A percentile compares a stretch with the other conserved stretches of the same genome.
Evolutionary conservation across 2,329 filamentous ascomycete species (phyloP).

Genomic region (Arachnomyces sp.): DNA sequence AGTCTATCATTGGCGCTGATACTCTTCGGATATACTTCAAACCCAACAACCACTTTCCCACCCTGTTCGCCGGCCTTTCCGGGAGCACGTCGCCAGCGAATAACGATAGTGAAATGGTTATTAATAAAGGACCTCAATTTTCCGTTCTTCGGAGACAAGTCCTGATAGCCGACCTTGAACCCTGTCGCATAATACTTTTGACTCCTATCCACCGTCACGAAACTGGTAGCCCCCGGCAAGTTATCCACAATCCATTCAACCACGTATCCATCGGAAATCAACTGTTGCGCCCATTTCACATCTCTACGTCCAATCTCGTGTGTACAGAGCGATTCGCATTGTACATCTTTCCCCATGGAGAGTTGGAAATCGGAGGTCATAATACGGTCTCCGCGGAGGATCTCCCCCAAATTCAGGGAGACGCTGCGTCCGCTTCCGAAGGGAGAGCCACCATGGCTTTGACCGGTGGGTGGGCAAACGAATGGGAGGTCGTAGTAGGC

Average conservation of each 20-base stretch:
- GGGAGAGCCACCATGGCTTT: slow-evolving; percentile 56
- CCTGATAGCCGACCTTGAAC: slow-evolving; percentile 78
- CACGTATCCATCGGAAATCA: slow-evolving; percentile 75
- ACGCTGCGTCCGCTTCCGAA: slow-evolving; percentile 70
- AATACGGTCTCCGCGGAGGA: slow-evolving; percentile 80
- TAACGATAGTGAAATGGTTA: slow-evolving; percentile 80
- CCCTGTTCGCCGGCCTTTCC: slow-evolving; percentile 61
- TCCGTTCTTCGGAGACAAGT: slow-evolving; percentile 52
- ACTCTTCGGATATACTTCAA: slow-evolving; percentile 86
- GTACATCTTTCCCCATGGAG: slow-evolving; percentile 65
- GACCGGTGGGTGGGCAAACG: slow-evolving; percentile 70
- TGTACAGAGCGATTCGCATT: slow-evolving; percentile 66
- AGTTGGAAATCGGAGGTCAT: slow-evolving; percentile 77
- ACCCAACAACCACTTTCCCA: slow-evolving; percentile 75
- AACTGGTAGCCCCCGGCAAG: slow-evolving; percentile 78
- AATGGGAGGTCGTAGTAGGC: slow-evolving; percentile 85
- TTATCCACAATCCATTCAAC: slow-evolving; percentile 93
- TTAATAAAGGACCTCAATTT: slow-evolving; percentile 64
- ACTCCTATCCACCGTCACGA: slow-evolving; percentile 76
- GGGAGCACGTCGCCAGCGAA: slow-evolving; percentile 66
- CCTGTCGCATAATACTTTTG: slow-evolving; percentile 84
- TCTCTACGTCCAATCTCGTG: slow-evolving; percentile 57
- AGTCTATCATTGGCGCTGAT: slow-evolving; percentile 58
- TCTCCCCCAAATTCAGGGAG: slow-evolving; percentile 76
- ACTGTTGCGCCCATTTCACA: slow-evolving; percentile 59